phyloP scores from a whole-genome alignment of 495 filamentous ascomycete species.

The Aspergillus sclerotioniger region DNA sequence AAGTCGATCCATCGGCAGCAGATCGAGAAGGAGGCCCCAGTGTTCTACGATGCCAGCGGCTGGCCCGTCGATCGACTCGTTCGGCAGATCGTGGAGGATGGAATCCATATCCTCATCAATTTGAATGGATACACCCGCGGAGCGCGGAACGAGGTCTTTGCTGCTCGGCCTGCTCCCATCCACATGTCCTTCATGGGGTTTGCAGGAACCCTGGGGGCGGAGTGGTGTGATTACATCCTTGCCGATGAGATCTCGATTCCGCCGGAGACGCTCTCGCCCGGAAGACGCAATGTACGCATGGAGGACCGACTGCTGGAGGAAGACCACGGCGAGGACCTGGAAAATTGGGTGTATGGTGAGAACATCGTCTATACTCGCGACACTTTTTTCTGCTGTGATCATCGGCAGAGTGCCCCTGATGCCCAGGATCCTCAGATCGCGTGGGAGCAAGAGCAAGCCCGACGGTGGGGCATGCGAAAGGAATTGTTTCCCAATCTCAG shows the following conservation, averaged over 20 bases:
- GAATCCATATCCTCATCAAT: constrained; percentile 95
- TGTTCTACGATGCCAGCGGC: constrained; percentile 82
- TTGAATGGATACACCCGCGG: constrained; percentile 97
- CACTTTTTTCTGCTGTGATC: constrained; percentile 98
- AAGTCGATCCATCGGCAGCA: constrained; percentile 88
- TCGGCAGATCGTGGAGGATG: constrained; percentile 87
- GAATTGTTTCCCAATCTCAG: constrained; percentile 83
- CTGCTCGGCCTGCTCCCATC: constrained; percentile 89
- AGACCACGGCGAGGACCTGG: constrained; percentile 57
- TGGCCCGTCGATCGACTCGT: constrained; percentile 87
- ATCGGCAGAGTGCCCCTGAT: constrained; percentile 87
- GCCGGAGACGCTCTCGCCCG: constrained; percentile 72
- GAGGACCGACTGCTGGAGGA: constrained; percentile 69
- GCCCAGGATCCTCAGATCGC: constrained; percentile 57
- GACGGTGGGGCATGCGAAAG: constrained; percentile 92
- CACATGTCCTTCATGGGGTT: constrained; percentile 99
- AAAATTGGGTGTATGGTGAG: constrained; percentile 93
- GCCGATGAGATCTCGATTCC: constrained; percentile 89
- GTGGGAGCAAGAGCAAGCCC: constrained; percentile 83
- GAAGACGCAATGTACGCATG: constrained; percentile 69
- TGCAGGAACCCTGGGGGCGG: constrained; percentile 90
- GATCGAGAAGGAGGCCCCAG: constrained; percentile 90
- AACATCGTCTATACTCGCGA: constrained; percentile 94
- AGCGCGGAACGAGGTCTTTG: constrained; percentile 97
- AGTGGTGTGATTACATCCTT: constrained; percentile 98